Base-by-base conservation (phyloP, 225 moss, liverwort and hornwort genomes). In the Pseudoscleropodium purum region DNA sequence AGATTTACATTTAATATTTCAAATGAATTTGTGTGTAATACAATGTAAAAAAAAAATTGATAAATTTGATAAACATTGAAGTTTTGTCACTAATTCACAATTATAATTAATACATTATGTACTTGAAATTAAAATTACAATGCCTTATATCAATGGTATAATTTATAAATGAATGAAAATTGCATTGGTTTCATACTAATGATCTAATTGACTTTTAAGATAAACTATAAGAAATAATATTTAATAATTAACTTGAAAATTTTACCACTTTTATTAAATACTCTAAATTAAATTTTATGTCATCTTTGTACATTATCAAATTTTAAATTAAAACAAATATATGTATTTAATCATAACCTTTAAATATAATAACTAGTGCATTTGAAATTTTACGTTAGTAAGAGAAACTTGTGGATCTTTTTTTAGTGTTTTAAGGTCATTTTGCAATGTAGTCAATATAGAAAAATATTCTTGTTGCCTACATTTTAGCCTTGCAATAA, bases 381-480 rank as follows among this genome's bases (percentile, higher is more conserved):
- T 86, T 79, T 79, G 10, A 61, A 82, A 80, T 4, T 23, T 80
- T 89, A 93, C 88, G 1, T 92, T 87, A 25, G 93, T 89, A 41
- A 88, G 77, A 31, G 88, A 92, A 77, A 92, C 69, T 87, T 34
- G 87, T 37, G 87, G 47, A 83, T 93, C 84, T 37, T 89, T 89
- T 80, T 59, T 83, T 18, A 93, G 10, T 29, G 18, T 36, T 52
- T 87, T 7, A n/a, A 92, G 37, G 33, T 89, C 80, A 68, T 88
- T 62, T 43, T 1, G 62, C 20, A 90, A 36, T 87, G 16, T 87
- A 79, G 61, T 87, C 29, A 93, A 54, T 15, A 74, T 41, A n/a
- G 79, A 85, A 92, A 83, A 85, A 61, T 91, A 93, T 65, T 89
- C 88, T 84, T 89, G 74, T 86, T 89, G 80, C 47, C 86, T 92